Base-by-base conservation (phyloP, 257 asterid genomes). In the Solanum dulcamara region DNA sequence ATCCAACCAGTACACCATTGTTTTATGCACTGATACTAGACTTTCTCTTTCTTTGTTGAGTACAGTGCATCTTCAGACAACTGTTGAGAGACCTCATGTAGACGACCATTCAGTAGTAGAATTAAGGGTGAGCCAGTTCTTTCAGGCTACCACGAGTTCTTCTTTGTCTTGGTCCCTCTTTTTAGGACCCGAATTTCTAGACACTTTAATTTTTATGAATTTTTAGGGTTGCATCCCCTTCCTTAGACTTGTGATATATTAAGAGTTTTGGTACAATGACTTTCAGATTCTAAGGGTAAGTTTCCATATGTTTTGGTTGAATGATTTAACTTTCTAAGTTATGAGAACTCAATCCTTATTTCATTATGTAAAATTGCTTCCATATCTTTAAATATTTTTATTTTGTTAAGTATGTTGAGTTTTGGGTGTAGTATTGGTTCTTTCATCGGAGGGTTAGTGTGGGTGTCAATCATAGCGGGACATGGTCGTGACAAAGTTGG, bases 361-460 rank as follows among this genome's bases (percentile, higher is more conserved):
- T n/a, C n/a, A n/a, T n/a, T n/a, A n/a, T n/a, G n/a, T n/a, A n/a
- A n/a, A n/a, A n/a, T n/a, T n/a, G n/a, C n/a, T n/a, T n/a, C n/a
- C n/a, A n/a, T n/a, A n/a, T n/a, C n/a, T n/a, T n/a, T n/a, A n/a
- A n/a, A n/a, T n/a, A n/a, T n/a, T n/a, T n/a, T n/a, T n/a, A n/a
- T n/a, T n/a, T n/a, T n/a, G n/a, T n/a, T n/a, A n/a, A n/a, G n/a
- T n/a, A n/a, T n/a, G n/a, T n/a, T n/a, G n/a, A n/a, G 62, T 20
- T 53, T 2, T 53, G 26, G 62, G 18, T 53, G 62, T 53, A 53
- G 62, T 53, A 11, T 53, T 53, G 11, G 20, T 53, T 7, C 62
- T 53, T 5, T 1, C 62, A 53, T 20, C 1, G 0, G 0, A 0
- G 7, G 7, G 20, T 0, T 53, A 18, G 24, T 53, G 26, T 18